Percentiles rank a stretch among this genome's conserved stretches.
These are phyloP conservation scores for Eucalyptus cloeziana DNA, from an alignment of 345 rosid genomes.

Conservation along the genomic window DNA sequence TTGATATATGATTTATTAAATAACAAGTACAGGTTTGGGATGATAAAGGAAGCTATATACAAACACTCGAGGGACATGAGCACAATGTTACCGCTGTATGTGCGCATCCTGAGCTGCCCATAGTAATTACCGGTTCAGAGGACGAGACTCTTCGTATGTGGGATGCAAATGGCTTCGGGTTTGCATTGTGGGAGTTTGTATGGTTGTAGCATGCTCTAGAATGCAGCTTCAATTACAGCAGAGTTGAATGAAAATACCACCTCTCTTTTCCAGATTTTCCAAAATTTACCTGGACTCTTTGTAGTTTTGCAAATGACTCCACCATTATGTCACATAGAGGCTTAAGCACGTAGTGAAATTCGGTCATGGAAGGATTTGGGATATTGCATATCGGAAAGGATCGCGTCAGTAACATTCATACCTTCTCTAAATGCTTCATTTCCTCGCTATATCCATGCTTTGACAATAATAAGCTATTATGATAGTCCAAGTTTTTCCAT, in stretches of 20 bases:
- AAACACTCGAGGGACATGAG: constrained; percentile 14
- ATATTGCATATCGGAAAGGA: neutral
- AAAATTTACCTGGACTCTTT: neutral
- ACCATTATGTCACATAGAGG: neutral
- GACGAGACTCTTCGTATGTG: constrained; percentile 10
- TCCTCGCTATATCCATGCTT: neutral
- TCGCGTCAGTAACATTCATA: neutral
- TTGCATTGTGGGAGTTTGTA: neutral
- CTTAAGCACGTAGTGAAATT: neutral
- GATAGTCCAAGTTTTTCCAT: neutral
- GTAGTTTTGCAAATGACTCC: neutral
- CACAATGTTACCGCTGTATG: constrained; percentile 7
- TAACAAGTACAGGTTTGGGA: constrained; percentile 9
- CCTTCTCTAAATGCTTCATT: neutral
- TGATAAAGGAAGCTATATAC: neutral
- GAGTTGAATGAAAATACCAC: neutral
- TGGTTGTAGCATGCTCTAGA: neutral
- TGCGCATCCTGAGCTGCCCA: constrained; percentile 9
- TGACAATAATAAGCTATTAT: neutral
- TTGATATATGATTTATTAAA: neutral
- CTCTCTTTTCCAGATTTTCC: neutral
- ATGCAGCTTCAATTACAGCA: neutral
- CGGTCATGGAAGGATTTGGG: constrained; percentile 16
- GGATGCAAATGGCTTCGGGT: constrained; percentile 4
- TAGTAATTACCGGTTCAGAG: constrained; percentile 4